Conservation (phyloP, 192 early-diverging fungal species). For the Coemansia sp. region DNA sequence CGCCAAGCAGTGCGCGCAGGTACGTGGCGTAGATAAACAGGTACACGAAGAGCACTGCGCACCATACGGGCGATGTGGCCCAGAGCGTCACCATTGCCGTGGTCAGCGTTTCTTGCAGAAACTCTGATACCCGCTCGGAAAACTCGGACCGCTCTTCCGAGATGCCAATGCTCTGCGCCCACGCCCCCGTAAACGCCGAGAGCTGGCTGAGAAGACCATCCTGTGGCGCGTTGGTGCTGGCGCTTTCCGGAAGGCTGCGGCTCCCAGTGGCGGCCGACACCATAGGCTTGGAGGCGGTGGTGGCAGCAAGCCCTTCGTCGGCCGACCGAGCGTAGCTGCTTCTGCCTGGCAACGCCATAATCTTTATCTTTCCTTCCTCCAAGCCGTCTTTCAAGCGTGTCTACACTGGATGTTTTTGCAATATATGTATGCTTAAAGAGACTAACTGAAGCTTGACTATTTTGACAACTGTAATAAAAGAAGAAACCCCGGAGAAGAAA, state of each 20-base stretch:
- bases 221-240: conserved; percentile 2
- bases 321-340: neutral
- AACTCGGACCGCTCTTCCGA: conserved; percentile 27
- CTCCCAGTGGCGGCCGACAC: neutral
- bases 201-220: conserved; percentile 2
- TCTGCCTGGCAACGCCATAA: neutral
- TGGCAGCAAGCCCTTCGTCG: neutral
- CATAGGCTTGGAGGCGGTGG: neutral
- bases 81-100: conserved; percentile 47
- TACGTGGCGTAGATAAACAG: conserved; percentile 56
- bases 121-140: conserved; percentile 14
- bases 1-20: conserved; percentile 62
- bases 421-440: too few species aligned
- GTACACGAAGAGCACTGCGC: conserved; percentile 63
- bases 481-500: too few species aligned
- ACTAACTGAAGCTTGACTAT: too few species aligned
- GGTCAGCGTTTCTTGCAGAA: conserved; percentile 34
- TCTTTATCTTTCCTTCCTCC: too few species aligned
- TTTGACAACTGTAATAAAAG: too few species aligned
- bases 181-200: conserved; percentile 4
- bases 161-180: conserved; percentile 11
- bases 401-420: too few species aligned
- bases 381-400: too few species aligned
- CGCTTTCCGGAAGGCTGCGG: neutral
- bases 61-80: conserved; percentile 38